Conservation (phyloP, 2,329 filamentous ascomycete genomes). For the Arachnopeziza araneosa region DNA sequence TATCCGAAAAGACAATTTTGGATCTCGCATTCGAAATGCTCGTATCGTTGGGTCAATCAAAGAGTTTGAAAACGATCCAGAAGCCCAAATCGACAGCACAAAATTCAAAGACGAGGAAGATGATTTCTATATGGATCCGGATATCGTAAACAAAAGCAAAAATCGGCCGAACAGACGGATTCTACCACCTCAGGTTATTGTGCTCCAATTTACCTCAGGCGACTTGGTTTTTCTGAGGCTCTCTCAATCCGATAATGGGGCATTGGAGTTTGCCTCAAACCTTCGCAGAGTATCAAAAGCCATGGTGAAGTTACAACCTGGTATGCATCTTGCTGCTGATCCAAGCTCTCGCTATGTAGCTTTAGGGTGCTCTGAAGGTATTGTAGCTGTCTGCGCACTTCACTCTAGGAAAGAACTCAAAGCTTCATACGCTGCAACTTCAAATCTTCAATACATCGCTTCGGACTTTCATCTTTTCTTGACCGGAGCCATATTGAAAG, state of each 20-base stretch:
- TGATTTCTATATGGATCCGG: conserved; percentile 34
- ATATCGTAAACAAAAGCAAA: conserved; percentile 12
- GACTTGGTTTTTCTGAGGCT: conserved; percentile 75
- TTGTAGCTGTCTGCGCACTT: conserved; percentile 68
- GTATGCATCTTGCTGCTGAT: conserved; percentile 68
- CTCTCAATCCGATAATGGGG: conserved; percentile 36
- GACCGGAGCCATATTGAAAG: conserved; percentile 72
- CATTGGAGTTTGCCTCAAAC: conserved; percentile 40
- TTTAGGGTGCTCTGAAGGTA: conserved; percentile 62
- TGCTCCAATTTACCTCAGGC: conserved; percentile 68
- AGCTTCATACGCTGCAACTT: conserved; percentile 40
- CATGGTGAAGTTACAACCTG: conserved; percentile 48
- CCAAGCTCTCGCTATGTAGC: conserved; percentile 65
- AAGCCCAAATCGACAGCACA: conserved; percentile 8
- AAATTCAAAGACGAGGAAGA: conserved; percentile 27
- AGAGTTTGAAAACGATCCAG: conserved; percentile 22
- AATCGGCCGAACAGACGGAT: conserved; percentile 4
- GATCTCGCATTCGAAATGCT: conserved; percentile 71
- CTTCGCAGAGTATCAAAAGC: conserved; percentile 49
- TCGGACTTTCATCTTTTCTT: conserved; percentile 35
- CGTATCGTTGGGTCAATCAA: conserved; percentile 61
- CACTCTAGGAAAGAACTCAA: conserved; percentile 49
- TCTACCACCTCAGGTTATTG: conserved; percentile 73
- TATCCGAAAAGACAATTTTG: conserved; percentile 74
- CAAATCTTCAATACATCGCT: conserved; percentile 54